These are phyloP conservation scores for Vanrija humicola DNA, from an alignment of 1,284 basidiomycete genomes.

Conservation along the genomic window DNA sequence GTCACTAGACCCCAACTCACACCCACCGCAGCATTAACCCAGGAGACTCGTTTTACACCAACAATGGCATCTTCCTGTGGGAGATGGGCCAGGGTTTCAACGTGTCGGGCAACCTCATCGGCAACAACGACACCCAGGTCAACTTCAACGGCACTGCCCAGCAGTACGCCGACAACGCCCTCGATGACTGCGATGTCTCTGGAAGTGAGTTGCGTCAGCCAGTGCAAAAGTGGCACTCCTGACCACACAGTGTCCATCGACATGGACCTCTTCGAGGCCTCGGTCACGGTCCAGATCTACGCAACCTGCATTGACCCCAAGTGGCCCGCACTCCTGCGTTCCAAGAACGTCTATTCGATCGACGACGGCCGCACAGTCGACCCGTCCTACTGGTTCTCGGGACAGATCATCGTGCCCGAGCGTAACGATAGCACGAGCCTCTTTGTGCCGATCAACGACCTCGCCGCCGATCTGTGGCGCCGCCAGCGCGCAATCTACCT, in stretches of 20 bases:
- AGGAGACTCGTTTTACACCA: constrained; percentile 16
- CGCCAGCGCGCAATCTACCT: constrained; percentile 14
- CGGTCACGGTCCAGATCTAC: constrained; percentile 13
- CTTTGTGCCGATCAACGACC: constrained; percentile 5
- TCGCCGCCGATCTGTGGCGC: constrained; percentile 17
- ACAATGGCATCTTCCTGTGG: constrained; percentile 19
- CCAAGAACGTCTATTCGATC: constrained; percentile 11
- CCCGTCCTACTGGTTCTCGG: constrained; percentile 12
- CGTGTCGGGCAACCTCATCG: constrained; percentile 4
- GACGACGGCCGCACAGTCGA: constrained; percentile 7
- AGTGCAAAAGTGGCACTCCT: too few species aligned
- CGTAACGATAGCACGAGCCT: not conserved
- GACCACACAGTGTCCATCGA: constrained; percentile 6
- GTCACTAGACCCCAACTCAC: too few species aligned
- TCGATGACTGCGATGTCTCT: constrained; percentile 17
- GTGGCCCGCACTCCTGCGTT: constrained; percentile 17
- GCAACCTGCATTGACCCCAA: constrained; percentile 22
- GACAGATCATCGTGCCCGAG: constrained; percentile 9
- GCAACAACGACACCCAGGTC: constrained; percentile 6
- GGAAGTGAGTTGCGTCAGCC: constrained; percentile 4
- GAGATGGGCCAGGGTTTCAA: constrained; percentile 23
- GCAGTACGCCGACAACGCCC: constrained; percentile 17
- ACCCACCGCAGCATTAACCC: constrained; percentile 11
- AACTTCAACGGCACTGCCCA: constrained; percentile 17
- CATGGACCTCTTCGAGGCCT: constrained; percentile 17